Conservation (phyloP, 1,284 basidiomycete genomes). For the Trichosporon sp. region DNA sequence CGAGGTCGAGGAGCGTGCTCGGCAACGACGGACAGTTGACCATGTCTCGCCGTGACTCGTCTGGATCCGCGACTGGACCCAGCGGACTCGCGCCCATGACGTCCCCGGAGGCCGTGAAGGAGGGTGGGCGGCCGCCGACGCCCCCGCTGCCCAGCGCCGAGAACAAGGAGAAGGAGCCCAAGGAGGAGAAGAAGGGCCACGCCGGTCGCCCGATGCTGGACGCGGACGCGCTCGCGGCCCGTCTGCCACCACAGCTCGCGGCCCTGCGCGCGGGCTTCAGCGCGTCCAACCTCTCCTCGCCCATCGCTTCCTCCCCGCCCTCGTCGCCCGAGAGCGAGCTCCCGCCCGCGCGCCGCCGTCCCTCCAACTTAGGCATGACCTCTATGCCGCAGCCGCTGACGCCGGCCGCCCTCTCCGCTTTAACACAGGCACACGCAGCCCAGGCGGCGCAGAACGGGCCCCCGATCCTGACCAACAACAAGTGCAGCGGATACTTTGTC, state of each 20-base stretch:
- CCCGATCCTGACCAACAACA: constrained; percentile 71
- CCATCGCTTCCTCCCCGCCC: background rate
- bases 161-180: constrained; percentile 11
- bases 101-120: background rate
- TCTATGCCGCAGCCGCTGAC: constrained; percentile 34
- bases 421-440: constrained; percentile 20
- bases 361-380: constrained; percentile 6
- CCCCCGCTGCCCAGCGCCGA: background rate
- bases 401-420: constrained; percentile 18
- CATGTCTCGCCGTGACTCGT: constrained; percentile 22
- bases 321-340: background rate
- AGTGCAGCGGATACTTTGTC: constrained; percentile 93
- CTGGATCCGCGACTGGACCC: background rate
- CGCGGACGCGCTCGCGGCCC: constrained; percentile 46
- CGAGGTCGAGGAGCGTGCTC: constrained; percentile 20
- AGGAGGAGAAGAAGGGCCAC: background rate
- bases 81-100: constrained; percentile 11
- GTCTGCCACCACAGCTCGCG: constrained; percentile 51
- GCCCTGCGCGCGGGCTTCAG: constrained; percentile 40
- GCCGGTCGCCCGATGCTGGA: constrained; percentile 29
- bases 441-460: constrained; percentile 57
- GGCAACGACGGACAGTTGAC: constrained; percentile 3
- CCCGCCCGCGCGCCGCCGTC: constrained; percentile 22
- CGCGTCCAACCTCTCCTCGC: constrained; percentile 7
- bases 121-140: background rate